A percentile compares a stretch with the other conserved stretches of the same genome.
phyloP scores from a whole-genome alignment of 2,329 filamentous ascomycete genomes.

The Fusarium udum region DNA sequence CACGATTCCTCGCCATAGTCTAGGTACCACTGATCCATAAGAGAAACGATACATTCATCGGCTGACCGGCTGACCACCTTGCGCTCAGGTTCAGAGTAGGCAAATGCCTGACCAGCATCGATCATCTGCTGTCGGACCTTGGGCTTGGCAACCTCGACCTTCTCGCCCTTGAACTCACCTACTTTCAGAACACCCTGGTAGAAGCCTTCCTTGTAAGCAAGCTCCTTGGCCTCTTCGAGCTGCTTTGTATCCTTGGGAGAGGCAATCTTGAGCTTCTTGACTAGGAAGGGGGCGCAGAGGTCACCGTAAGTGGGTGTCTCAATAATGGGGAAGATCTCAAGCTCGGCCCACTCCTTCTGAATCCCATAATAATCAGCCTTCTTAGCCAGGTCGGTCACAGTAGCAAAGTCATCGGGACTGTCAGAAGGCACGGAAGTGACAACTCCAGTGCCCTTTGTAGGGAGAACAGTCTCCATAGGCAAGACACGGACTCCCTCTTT shows the following conservation, averaged over 20 bases:
- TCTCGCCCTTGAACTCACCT: constrained; percentile 87
- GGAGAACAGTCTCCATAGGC: constrained; percentile 93
- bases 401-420: constrained; percentile 92
- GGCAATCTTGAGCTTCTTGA: constrained; percentile 94
- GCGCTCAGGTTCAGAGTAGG: constrained; percentile 92
- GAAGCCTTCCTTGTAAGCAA: constrained; percentile 96
- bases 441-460: constrained; percentile 94
- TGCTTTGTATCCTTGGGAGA: constrained; percentile 93
- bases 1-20: constrained; percentile 94
- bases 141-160: constrained; percentile 86
- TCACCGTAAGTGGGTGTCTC: constrained; percentile 89
- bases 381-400: constrained; percentile 85
- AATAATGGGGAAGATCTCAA: constrained; percentile 90
- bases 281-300: constrained; percentile 81
- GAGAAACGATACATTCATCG: constrained; percentile 91
- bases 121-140: constrained; percentile 84
- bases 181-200: constrained; percentile 93
- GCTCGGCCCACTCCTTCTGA: constrained; percentile 93
- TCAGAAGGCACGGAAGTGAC: constrained; percentile 96
- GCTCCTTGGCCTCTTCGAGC: constrained; percentile 91
- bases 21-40: constrained; percentile 97
- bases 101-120: constrained; percentile 81
- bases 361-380: constrained; percentile 97
- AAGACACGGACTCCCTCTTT: constrained; percentile 85
- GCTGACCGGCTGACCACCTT: constrained; percentile 88